Base-by-base conservation (phyloP, 345 rosid species). In the Litchi chinensis region DNA sequence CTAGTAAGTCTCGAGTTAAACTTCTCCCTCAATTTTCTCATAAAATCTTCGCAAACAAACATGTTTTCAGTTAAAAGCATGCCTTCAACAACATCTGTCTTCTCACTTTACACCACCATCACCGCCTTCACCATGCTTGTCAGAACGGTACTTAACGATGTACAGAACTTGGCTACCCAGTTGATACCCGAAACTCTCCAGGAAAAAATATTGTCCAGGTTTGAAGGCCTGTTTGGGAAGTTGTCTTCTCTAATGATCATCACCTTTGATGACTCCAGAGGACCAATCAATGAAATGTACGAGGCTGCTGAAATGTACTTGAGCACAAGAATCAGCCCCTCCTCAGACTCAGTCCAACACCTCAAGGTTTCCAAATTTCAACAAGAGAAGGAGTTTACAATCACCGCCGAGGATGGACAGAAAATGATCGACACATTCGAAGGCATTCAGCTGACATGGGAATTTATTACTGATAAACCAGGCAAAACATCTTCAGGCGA, bases 361-460 rank as follows among this genome's bases (percentile, higher is more conserved):
- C 77, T 79, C 13, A 57, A 67, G 62, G 73, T 79, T 67, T 73
- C 74, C 32, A 70, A 73, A 26, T 10, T 12, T 13, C 77, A 24
- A 15, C 9, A 8, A 56, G 77, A 73, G 48, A 73, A 41, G 73
- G 22, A 57, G 41, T n/a, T 80, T 1, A 64, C 65, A 13, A 26
- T 83, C 28, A 76, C 74, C 6, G 67, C 81, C 12, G 28, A 68
- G 43, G 69, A 40, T 67, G 88, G 86, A 26, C 79, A 83, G 28
- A 68, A 44, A 15, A 50, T 82, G 56, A 4, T n/a, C 1, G 88
- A 83, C 63, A 4, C 54, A 1, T 83, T 76, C 22, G 75, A 83
- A 73, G 86, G 82, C 7, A 48, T 79, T n/a, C 65, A 80, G 22
- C 13, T 83, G 39, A 66, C 16, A 0, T 82, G 85, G 87, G 76